phyloP scores from a whole-genome alignment of 371 early-diverging fungal genomes.

The Vittaforma corneae region DNA sequence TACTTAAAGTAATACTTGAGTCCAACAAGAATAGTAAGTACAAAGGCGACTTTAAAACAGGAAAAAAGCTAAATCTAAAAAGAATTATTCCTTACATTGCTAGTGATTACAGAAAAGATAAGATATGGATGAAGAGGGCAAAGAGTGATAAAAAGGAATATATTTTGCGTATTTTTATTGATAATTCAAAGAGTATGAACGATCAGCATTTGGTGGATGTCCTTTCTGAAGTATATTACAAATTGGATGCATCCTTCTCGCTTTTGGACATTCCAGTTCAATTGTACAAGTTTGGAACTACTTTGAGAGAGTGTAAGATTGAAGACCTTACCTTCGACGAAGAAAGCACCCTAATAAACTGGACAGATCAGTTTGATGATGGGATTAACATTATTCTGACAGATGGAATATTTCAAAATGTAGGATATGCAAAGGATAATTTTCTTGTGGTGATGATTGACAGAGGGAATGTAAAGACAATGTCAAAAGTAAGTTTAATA shows the following conservation, averaged over 20 bases:
- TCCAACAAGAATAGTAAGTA: constrained; percentile 86
- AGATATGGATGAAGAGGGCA: constrained; percentile 95
- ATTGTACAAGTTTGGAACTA: constrained; percentile 50
- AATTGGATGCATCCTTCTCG: constrained; percentile 33
- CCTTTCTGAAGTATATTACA: constrained; percentile 25
- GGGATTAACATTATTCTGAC: constrained; percentile 52
- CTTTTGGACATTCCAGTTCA: constrained; percentile 50
- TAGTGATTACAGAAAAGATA: constrained; percentile 90
- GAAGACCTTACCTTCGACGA: constrained; percentile 38
- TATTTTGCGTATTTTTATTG: constrained; percentile 89
- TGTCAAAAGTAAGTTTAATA: constrained; percentile 36
- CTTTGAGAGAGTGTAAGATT: constrained; percentile 2
- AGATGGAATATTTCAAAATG: constrained; percentile 49
- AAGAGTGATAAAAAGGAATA: constrained; percentile 90
- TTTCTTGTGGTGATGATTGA: constrained; percentile 45
- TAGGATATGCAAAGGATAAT: constrained; percentile 22
- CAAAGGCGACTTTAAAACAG: constrained; percentile 92
- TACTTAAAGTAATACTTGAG: constrained; percentile 82
- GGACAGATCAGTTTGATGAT: constrained; percentile 39
- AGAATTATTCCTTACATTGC: constrained; percentile 97
- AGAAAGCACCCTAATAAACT: constrained; percentile 35
- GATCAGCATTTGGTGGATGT: constrained; percentile 41
- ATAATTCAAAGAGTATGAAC: constrained; percentile 89
- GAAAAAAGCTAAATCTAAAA: constrained; percentile 97
- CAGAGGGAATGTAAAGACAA: constrained; percentile 33